Base-by-base conservation (phyloP, 1,139 yeast species). In the Pichia sp. region DNA sequence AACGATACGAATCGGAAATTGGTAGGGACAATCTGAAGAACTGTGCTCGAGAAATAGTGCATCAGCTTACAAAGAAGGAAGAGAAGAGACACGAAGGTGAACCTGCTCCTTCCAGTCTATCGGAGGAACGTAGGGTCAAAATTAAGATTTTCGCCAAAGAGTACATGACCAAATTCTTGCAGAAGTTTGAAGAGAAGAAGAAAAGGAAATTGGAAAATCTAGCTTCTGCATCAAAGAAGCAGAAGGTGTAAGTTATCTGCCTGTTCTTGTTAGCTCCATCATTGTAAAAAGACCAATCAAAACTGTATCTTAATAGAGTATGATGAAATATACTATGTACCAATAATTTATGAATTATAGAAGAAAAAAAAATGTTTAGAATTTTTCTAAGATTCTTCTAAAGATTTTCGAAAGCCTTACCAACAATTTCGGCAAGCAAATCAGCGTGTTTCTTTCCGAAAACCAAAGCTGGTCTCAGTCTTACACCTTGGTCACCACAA, bases 11-110 rank as follows among this genome's bases (percentile, higher is more conserved):
- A 58, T 66, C 72, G 2, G 82, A 80, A 52, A 74, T 91, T 23
- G 93, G 90, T 2, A 82, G 82, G 55, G 95, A 87, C 4, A 76
- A 82, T 52, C 66, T 89, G 50, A 93, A 90, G 68, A 78, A 78
- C 36, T 86, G 93, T 66, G 88, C 96, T 1, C 79, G 82, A 58
- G 96, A 90, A 49, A 78, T 89, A 55, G 88, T 84, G 2, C 78
- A 80, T 55, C 70, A 71, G 0, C 71, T 90, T 48, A 79, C 83
- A 0, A 72, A 74, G 6, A 89, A 89, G 64, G 96, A 90, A 66
- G 55, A 76, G 55, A 78, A 78, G 60, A 71, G 77, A 51, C 67
- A 66, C 47, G 51, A 25, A 16, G 60, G 56, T 7, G 57, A 55
- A 8, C 36, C 43, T 2, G 82, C 85, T 6, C 88, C 93, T 0